Conservation (phyloP, 2,329 filamentous ascomycete species). For the Aspergillus puulaauensis region DNA sequence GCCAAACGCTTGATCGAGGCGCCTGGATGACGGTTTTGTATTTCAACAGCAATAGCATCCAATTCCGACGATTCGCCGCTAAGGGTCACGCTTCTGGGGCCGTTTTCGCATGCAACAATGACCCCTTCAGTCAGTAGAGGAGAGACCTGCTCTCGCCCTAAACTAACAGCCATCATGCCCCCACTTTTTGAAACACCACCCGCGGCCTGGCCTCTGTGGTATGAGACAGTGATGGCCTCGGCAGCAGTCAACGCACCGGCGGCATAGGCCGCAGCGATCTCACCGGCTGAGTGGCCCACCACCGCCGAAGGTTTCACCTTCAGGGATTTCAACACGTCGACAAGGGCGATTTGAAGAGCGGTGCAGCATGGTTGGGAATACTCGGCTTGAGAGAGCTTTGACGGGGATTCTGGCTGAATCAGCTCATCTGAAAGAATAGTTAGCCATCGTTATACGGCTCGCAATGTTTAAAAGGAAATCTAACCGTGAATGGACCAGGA, state of each 20-base stretch:
- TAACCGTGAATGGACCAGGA: background rate
- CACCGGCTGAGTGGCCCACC: conserved; percentile 10
- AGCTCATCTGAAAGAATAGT: background rate
- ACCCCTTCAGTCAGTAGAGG: background rate
- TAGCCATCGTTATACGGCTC: background rate
- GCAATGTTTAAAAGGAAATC: background rate
- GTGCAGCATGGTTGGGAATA: conserved; percentile 16
- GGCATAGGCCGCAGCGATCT: conserved; percentile 9
- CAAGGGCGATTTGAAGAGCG: conserved; percentile 27
- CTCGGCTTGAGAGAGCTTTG: background rate
- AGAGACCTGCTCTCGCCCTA: background rate
- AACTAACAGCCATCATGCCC: background rate
- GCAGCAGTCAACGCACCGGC: background rate
- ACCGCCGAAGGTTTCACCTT: conserved; percentile 10
- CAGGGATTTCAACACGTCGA: conserved; percentile 23
- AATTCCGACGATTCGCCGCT: background rate
- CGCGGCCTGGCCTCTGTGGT: background rate
- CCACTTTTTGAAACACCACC: background rate
- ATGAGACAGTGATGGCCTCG: background rate
- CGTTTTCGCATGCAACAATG: conserved; percentile 4
- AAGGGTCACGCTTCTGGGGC: background rate
- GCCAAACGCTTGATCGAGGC: background rate
- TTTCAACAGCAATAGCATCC: background rate
- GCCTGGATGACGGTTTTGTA: background rate
- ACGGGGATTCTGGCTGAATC: background rate